Percentiles rank a stretch among this genome's conserved stretches.
Conservation (phyloP, 257 asterid species). For the Mentha longifolia region DNA sequence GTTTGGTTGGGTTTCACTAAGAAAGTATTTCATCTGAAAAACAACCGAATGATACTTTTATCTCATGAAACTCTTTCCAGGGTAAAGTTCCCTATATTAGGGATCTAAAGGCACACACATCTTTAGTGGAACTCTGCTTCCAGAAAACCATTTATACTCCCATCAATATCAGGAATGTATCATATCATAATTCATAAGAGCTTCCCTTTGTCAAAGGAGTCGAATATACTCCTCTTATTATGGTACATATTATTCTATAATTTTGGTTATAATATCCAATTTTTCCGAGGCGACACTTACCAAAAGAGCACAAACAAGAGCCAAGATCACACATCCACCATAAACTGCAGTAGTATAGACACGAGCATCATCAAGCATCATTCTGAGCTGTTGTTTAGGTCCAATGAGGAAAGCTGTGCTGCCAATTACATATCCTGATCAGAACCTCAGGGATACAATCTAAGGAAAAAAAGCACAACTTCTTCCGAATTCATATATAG, state of each 20-base stretch:
- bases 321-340: conserved; percentile 69
- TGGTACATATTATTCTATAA: background rate
- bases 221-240: conserved; percentile 12
- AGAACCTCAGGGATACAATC: conserved; percentile 41
- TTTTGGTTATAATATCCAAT: background rate
- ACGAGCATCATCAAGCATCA: conserved; percentile 92
- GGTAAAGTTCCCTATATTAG: background rate
- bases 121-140: background rate
- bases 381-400: conserved; percentile 68
- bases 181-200: background rate
- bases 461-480: conserved; percentile 9
- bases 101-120: conserved; percentile 5
- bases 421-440: conserved; percentile 55
- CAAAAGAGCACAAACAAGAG: conserved; percentile 92
- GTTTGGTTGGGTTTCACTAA: background rate
- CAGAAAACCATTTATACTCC: background rate
- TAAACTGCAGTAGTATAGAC: conserved; percentile 77
- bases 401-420: conserved; percentile 96
- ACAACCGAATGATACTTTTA: background rate
- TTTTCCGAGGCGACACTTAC: conserved; percentile 49
- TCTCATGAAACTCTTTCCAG: conserved; percentile 1
- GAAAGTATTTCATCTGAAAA: background rate
- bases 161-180: background rate
- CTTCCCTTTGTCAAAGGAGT: background rate
- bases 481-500: background rate